Base-by-base conservation (phyloP, 768 basidiomycete genomes). In the Lentinula lateritia region DNA sequence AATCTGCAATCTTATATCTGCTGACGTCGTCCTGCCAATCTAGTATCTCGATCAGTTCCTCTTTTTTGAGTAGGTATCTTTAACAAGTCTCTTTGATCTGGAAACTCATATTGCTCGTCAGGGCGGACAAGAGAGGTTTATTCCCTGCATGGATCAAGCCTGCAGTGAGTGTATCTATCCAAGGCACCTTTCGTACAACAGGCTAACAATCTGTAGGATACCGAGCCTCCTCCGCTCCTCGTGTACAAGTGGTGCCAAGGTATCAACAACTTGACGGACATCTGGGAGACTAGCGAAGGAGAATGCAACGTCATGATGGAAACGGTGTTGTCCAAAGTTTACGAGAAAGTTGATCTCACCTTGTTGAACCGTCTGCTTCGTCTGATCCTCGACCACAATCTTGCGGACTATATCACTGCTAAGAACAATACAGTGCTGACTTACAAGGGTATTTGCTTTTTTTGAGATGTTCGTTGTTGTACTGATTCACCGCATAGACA, bases 241-340 rank as follows among this genome's bases (percentile, higher is more conserved):
- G 95, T 98, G 36, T 98, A 98, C 80, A 98, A 98, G 82, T 98
- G 96, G 96, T 96, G 95, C 70, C 96, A 98, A 76, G 97, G 97
- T 45, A 95, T 98, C 81, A 98, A 98, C 77, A 99, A 99, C 74
- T 73, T 98, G 72, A 95, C 92, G 2, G 96, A 99, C 62, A 87
- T 99, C 43, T 99, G 97, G 97, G 97, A 98, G 76, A 98, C 95
- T 0, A 85, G 87, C 62, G 95, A 99, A 68, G 97, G 97, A 64
- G 96, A 98, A 77, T 98, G 95, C 75, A 91, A 93, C 68, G 97
- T 98, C 48, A 82, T 99, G 78, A 98, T 98, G 95, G 97, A 99
- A 78, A 99, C 97, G 0, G 93, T 96, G 6, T 81, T 97, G 42
- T 95, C 93, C 35, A 95, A 97, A 75, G 97, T 98, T 18, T 98